These are phyloP conservation scores for Chlamydomonas sp. DNA, from an alignment of 139 green algal species.

Conservation along the genomic window DNA sequence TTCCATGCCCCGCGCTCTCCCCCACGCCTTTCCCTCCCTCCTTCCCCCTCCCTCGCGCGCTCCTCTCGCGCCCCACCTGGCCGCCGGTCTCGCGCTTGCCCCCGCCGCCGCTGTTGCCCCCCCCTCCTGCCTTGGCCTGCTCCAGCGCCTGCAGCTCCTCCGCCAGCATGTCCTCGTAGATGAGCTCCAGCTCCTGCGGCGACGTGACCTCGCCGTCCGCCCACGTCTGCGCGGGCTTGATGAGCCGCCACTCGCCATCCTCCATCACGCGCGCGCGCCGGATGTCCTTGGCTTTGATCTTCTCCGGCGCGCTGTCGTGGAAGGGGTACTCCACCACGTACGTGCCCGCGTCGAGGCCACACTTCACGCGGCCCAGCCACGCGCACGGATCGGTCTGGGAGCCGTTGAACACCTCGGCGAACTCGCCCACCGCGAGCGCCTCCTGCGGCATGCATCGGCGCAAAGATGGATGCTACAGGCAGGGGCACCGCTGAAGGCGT, in stretches of 20 bases:
- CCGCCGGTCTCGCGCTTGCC: no score
- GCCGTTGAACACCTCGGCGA: slow-evolving; percentile 53
- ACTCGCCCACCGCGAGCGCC: slow-evolving; percentile 43
- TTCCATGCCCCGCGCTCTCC: no score
- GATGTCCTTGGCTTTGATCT: slow-evolving; percentile 3
- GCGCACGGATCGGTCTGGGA: slow-evolving; percentile 48
- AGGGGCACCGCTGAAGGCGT: no score
- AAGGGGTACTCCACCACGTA: slow-evolving; percentile 44
- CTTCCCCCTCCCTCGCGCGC: no score
- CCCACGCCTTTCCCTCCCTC: no score
- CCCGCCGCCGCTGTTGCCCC: no score
- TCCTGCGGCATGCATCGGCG: no score
- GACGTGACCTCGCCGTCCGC: slow-evolving; percentile 26
- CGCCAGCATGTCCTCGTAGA: slow-evolving; percentile 26
- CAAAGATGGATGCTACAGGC: no score
- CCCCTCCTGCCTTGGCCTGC: no score
- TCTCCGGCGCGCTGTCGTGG: slow-evolving; percentile 39
- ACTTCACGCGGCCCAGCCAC: slow-evolving; percentile 33
- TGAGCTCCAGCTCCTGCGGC: slow-evolving; percentile 30
- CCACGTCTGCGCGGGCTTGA: slow-evolving; percentile 26
- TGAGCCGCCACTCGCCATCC: slow-evolving; percentile 24
- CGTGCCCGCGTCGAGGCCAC: neutral
- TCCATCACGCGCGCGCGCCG: slow-evolving; percentile 34
- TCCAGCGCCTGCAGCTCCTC: neutral
- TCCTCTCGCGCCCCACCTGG: no score